Percentiles rank a stretch among this genome's conserved stretches.
Conservation (phyloP, 306 rosid species). For the Notholithocarpus densiflorus region DNA sequence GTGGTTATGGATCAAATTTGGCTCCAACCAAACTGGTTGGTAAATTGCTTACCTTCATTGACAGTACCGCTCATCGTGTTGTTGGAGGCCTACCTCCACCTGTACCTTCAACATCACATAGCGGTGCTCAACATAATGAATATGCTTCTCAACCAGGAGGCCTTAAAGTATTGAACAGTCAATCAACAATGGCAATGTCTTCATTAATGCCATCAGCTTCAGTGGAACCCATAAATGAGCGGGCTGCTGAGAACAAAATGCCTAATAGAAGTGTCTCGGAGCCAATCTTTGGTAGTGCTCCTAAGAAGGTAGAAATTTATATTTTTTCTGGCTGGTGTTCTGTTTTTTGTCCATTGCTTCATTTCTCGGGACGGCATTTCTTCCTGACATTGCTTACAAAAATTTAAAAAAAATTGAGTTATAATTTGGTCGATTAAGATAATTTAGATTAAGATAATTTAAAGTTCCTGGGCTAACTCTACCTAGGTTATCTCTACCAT, state of each 20-base stretch:
- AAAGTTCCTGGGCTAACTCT: too few relatives aligned
- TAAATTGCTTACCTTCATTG: conserved; percentile 76
- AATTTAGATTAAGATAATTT: background rate
- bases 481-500: too few relatives aligned
- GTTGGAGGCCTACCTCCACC: conserved; percentile 96
- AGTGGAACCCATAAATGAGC: conserved; percentile 67
- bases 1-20: conserved; percentile 74
- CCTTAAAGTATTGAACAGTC: conserved; percentile 63
- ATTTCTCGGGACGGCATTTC: background rate
- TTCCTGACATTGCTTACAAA: background rate
- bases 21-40: conserved; percentile 79
- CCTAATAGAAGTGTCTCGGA: conserved; percentile 89
- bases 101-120: conserved; percentile 59
- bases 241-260: conserved; percentile 55
- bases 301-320: conserved; percentile 55
- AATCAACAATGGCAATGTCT: conserved; percentile 82
- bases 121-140: conserved; percentile 48
- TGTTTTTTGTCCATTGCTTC: background rate
- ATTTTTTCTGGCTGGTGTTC: background rate
- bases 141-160: conserved; percentile 45
- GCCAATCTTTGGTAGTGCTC: conserved; percentile 79
- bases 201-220: conserved; percentile 83
- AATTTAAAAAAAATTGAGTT: background rate
- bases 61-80: conserved; percentile 88
- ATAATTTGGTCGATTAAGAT: background rate